Conservation (phyloP, 495 filamentous ascomycete genomes). For the Tuber umbilicatum region DNA sequence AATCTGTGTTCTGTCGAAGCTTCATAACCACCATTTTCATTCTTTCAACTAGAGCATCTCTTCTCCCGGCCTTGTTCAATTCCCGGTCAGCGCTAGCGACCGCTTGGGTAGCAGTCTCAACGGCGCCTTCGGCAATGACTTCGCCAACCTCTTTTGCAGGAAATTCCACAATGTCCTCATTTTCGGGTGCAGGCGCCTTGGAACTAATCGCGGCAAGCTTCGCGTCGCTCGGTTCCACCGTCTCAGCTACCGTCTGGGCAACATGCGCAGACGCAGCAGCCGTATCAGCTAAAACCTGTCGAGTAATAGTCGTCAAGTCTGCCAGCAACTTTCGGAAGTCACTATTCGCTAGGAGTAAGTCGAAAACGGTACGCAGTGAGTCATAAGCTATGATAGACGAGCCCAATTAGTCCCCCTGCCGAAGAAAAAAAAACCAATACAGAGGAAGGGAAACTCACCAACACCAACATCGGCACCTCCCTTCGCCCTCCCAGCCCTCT, state of each 20-base stretch:
- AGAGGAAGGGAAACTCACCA: slow-evolving; percentile 49
- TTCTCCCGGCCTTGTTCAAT: slow-evolving; percentile 56
- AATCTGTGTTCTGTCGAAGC: slow-evolving; percentile 68
- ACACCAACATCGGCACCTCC: slow-evolving; percentile 71
- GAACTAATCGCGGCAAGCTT: slow-evolving; percentile 49
- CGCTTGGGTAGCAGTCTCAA: slow-evolving; percentile 60
- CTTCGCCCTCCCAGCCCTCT: slow-evolving; percentile 58
- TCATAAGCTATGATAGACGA: slow-evolving; percentile 56
- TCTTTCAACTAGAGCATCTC: slow-evolving; percentile 63
- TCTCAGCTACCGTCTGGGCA: slow-evolving; percentile 44
- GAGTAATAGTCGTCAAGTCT: slow-evolving; percentile 71
- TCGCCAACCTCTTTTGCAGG: slow-evolving; percentile 59
- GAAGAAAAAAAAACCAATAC: background rate
- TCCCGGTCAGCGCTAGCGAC: slow-evolving; percentile 63
- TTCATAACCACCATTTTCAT: slow-evolving; percentile 70
- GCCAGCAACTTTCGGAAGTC: slow-evolving; percentile 82
- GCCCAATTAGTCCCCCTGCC: background rate
- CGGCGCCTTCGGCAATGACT: slow-evolving; percentile 57
- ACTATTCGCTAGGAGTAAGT: slow-evolving; percentile 75
- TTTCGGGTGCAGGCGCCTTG: slow-evolving; percentile 51
- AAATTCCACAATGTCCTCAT: slow-evolving; percentile 55
- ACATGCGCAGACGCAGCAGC: slow-evolving; percentile 55
- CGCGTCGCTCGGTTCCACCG: slow-evolving; percentile 60
- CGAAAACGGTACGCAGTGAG: slow-evolving; percentile 76
- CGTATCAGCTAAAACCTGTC: slow-evolving; percentile 82